phyloP scores from a whole-genome alignment of 2,329 filamentous ascomycete genomes.

The Cladosporium sp. region DNA sequence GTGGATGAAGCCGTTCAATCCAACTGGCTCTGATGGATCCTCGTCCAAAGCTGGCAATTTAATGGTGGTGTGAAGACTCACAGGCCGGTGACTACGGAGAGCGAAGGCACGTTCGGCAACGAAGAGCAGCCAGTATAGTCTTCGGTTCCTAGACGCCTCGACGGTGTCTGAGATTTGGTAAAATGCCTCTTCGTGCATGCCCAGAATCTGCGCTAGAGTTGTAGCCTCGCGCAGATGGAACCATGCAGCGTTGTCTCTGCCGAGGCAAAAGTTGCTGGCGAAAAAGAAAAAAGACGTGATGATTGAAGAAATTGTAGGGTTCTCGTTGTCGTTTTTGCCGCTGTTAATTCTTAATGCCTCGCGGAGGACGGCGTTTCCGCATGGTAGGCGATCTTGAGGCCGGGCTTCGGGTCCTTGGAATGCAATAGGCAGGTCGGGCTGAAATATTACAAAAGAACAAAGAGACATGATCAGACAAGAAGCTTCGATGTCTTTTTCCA shows the following conservation, averaged over 20 bases:
- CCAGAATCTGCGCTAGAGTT: slow-evolving; percentile 55
- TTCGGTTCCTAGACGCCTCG: slow-evolving; percentile 51
- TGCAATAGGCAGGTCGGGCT: slow-evolving; percentile 42
- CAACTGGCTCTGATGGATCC: slow-evolving; percentile 50
- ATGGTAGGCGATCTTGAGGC: slow-evolving; percentile 38
- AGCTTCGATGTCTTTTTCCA: slow-evolving; percentile 51
- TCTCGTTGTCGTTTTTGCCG: slow-evolving; percentile 55
- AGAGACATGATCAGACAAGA: slow-evolving; percentile 54
- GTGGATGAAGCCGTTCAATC: slow-evolving; percentile 56
- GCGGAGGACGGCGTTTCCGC: slow-evolving; percentile 55
- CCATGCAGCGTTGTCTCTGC: slow-evolving; percentile 59
- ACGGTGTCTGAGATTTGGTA: slow-evolving; percentile 47
- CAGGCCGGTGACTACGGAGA: slow-evolving; percentile 59
- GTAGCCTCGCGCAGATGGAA: slow-evolving; percentile 59
- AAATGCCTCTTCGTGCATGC: slow-evolving; percentile 55
- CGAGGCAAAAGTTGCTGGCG: slow-evolving; percentile 58
- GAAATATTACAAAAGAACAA: slow-evolving; percentile 48
- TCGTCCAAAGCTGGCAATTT: slow-evolving; percentile 48
- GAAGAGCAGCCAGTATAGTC: slow-evolving; percentile 61
- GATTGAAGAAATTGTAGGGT: slow-evolving; percentile 51
- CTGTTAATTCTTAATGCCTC: slow-evolving; percentile 55
- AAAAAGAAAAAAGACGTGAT: slow-evolving; percentile 61
- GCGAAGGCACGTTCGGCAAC: slow-evolving; percentile 62
- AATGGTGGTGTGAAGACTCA: slow-evolving; percentile 58
- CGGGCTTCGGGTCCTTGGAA: slow-evolving; percentile 47